Conservation (phyloP, 2,329 filamentous ascomycete species). For the Colletotrichum sp. region DNA sequence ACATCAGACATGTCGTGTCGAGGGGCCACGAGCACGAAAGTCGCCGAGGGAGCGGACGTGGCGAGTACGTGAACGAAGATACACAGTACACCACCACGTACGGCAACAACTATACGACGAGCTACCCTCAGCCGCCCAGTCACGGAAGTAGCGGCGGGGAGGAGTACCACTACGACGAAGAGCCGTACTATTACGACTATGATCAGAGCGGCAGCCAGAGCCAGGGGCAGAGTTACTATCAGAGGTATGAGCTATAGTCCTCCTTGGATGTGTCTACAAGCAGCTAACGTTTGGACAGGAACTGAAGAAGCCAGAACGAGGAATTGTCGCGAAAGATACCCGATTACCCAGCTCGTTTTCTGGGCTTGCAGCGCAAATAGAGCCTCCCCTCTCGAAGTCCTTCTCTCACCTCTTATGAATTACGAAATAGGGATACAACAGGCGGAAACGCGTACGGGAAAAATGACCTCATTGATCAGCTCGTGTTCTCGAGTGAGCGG, state of each 20-base stretch:
- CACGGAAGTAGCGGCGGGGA: constrained; percentile 38
- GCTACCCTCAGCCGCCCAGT: constrained; percentile 30
- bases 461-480: background rate
- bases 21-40: constrained; percentile 56
- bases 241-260: background rate
- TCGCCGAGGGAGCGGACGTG: constrained; percentile 44
- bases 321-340: background rate
- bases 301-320: background rate
- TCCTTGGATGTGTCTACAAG: background rate
- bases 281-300: background rate
- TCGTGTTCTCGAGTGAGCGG: background rate
- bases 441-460: background rate
- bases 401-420: background rate
- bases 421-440: background rate
- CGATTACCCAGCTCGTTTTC: background rate
- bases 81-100: constrained; percentile 32
- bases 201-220: constrained; percentile 14
- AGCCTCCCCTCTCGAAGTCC: background rate
- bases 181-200: constrained; percentile 23
- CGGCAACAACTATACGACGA: background rate
- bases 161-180: constrained; percentile 36
- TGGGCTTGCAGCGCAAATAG: background rate
- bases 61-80: constrained; percentile 41
- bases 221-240: background rate
- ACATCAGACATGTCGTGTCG: constrained; percentile 59